Evolutionary conservation across 2,329 filamentous ascomycete genomes (phyloP).

Genomic region (Xylariales sp.): DNA sequence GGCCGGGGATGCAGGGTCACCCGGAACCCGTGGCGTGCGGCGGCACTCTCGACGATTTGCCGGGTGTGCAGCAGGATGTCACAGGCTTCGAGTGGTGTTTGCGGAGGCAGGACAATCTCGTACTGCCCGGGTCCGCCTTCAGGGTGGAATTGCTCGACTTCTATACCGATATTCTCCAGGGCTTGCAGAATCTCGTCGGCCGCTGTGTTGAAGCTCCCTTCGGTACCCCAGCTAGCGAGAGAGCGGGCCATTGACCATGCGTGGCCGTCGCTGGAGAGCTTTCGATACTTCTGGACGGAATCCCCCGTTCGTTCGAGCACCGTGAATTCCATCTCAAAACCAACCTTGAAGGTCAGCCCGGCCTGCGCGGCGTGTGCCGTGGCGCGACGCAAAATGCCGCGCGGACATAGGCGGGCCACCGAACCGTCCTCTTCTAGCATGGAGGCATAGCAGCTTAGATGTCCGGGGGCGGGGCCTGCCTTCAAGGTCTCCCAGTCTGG

Average conservation of each 20-base stretch:
- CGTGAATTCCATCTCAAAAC: conserved; percentile 85
- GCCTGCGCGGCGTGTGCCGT: conserved; percentile 63
- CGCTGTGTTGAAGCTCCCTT: conserved; percentile 61
- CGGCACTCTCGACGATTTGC: conserved; percentile 74
- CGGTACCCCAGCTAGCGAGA: conserved; percentile 65
- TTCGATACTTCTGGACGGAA: conserved; percentile 50
- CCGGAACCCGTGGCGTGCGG: conserved; percentile 69
- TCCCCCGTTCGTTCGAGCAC: conserved; percentile 66
- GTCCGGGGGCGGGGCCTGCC: conserved; percentile 66
- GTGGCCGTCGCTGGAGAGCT: conserved; percentile 70
- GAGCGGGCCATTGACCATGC: conserved; percentile 76
- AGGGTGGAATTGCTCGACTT: conserved; percentile 78
- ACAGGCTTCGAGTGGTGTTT: conserved; percentile 72
- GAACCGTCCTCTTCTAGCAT: conserved; percentile 70
- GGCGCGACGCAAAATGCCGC: conserved; percentile 68
- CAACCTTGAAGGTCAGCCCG: conserved; percentile 71
- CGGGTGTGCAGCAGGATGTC: conserved; percentile 78
- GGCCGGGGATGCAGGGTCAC: conserved; percentile 82
- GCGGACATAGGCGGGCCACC: conserved; percentile 69
- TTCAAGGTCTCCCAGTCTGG: conserved; percentile 74
- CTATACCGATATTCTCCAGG: conserved; percentile 71
- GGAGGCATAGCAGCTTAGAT: conserved; percentile 74
- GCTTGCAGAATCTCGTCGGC: conserved; percentile 73
- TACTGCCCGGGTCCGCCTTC: conserved; percentile 81
- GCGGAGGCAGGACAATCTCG: conserved; percentile 76